Base-by-base conservation (phyloP, 306 rosid genomes). In the Malus orientalis region DNA sequence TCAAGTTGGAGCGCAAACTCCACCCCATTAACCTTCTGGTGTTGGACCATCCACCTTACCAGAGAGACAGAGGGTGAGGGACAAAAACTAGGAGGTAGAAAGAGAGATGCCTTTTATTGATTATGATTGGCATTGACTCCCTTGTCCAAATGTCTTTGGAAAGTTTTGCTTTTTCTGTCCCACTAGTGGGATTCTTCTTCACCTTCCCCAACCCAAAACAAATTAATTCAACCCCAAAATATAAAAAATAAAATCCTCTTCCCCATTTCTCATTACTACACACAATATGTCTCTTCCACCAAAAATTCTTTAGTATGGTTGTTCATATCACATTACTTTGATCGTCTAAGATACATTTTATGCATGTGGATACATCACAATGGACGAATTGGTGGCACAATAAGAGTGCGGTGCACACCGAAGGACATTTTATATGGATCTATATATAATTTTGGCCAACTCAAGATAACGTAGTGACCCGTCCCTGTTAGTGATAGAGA, bases 81-180 rank as follows among this genome's bases (percentile, higher is more conserved):
- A 51, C 33, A 53, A 42, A 62, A 59, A n/a, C 78, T 9, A 57
- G 25, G 62, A 9, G 23, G 62, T 57, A 78, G 70, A 67, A 78
- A 11, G 76, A 22, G 77, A 67, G 86, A 76, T 85, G 85, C 89
- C 80, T 84, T 87, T 83, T 84, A 79, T 82, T 87, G 85, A 88
- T 80, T 78, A 94, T 95, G 91, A 92, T 92, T 90, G 97, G 96
- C 96, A 89, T 95, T 81, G 93, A 89, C 98, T 86, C 57, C 54
- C 70, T 89, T 90, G 98, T 90, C 97, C 93, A 80, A 88, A 90
- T 86, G 88, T 81, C 74, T 79, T 89, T 92, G 98, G 93, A 95
- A 91, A 86, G 87, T 87, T 86, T 81, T 27, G 29, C 90, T 78
- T 85, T 86, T 85, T 88, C 61, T 83, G 86, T 71, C 83, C 76